Percentiles rank a stretch among this genome's conserved stretches.
phyloP scores from a whole-genome alignment of 2,329 filamentous ascomycete genomes.

The Sphaerulina musiva region DNA sequence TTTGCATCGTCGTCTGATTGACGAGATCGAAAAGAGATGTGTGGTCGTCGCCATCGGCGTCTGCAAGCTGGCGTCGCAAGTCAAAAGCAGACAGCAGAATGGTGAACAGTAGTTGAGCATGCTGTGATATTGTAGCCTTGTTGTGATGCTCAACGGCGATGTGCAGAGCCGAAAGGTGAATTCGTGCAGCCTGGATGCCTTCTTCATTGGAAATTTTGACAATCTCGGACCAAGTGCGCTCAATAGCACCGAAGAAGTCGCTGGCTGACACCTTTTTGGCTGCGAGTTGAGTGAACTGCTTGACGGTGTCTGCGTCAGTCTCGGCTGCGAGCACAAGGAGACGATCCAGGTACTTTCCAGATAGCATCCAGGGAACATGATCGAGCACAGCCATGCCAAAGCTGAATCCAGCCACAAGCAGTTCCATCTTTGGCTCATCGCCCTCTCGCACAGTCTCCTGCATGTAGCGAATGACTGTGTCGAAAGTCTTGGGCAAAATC shows the following conservation, averaged over 20 bases:
- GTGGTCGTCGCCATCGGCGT: constrained; percentile 44
- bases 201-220: constrained; percentile 46
- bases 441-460: constrained; percentile 52
- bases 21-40: constrained; percentile 52
- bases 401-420: constrained; percentile 48
- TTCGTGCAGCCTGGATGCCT: constrained; percentile 16
- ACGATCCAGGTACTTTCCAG: constrained; percentile 63
- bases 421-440: constrained; percentile 32
- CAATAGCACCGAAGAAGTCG: constrained; percentile 65
- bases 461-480: constrained; percentile 65
- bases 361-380: constrained; percentile 84
- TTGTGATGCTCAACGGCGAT: constrained; percentile 67
- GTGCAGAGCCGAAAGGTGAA: constrained; percentile 48
- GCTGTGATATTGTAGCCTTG: constrained; percentile 72
- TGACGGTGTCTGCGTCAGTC: constrained; percentile 40
- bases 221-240: constrained; percentile 64
- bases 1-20: constrained; percentile 70
- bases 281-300: constrained; percentile 62
- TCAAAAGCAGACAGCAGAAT: constrained; percentile 55
- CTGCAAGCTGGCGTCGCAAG: constrained; percentile 51
- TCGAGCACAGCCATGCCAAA: constrained; percentile 74
- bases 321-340: constrained; percentile 65
- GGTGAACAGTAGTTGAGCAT: constrained; percentile 61
- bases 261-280: constrained; percentile 72
- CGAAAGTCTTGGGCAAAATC: constrained; percentile 68